phyloP scores from a whole-genome alignment of 2,329 filamentous ascomycete genomes.

The Camillea tinctor region DNA sequence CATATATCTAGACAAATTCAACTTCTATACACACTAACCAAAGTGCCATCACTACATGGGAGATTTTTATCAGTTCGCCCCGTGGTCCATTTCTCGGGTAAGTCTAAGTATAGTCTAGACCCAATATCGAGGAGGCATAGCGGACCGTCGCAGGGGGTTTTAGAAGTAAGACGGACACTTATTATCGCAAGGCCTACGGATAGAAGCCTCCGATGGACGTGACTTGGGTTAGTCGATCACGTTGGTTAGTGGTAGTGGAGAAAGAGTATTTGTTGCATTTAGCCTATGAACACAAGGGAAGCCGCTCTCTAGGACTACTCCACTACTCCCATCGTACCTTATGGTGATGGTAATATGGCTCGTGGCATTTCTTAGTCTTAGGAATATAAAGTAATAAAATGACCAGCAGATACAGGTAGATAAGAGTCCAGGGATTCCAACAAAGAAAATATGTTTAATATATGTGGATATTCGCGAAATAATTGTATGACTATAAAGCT shows the following conservation, averaged over 20 bases:
- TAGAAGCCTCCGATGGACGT: conserved; percentile 15
- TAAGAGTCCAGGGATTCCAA: too few species aligned
- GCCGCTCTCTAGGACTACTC: not conserved
- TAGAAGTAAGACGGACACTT: conserved; percentile 4
- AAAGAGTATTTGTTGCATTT: conserved; percentile 16
- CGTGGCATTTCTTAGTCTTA: not conserved
- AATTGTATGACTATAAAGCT: too few species aligned
- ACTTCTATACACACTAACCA: not conserved
- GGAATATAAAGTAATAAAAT: not conserved
- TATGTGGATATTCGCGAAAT: too few species aligned
- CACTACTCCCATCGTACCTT: not conserved
- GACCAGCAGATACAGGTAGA: too few species aligned
- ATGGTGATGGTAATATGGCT: not conserved
- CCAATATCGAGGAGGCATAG: conserved; percentile 22
- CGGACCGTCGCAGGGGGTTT: conserved; percentile 18
- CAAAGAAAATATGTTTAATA: too few species aligned
- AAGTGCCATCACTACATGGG: not conserved
- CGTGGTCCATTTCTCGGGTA: conserved; percentile 13
- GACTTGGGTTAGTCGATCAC: conserved; percentile 9
- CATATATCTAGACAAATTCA: not conserved
- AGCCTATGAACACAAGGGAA: conserved; percentile 19
- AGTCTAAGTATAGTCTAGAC: conserved; percentile 19
- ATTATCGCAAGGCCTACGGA: conserved; percentile 18
- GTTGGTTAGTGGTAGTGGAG: conserved; percentile 12
- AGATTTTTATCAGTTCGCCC: not conserved